A percentile compares a stretch with the other conserved stretches of the same genome.
These are phyloP conservation scores for Ilex aquifolium DNA, from an alignment of 257 asterid species.

Conservation along the genomic window DNA sequence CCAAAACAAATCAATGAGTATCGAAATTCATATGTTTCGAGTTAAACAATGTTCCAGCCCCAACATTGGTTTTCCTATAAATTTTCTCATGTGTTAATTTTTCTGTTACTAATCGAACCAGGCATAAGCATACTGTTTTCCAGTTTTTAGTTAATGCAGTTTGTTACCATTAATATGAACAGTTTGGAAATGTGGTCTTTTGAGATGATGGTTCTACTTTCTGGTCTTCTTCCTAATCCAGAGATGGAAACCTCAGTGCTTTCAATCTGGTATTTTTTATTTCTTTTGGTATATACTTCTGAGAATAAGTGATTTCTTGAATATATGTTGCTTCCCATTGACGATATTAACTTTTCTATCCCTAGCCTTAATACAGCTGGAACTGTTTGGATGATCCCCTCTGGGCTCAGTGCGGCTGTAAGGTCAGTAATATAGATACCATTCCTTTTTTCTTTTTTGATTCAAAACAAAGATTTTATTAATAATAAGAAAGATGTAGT, in stretches of 20 bases:
- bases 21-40: no score
- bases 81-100: no score
- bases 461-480: no score
- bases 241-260: constrained; percentile 79
- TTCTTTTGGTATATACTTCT: not conserved
- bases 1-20: no score
- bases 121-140: no score
- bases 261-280: constrained; percentile 48
- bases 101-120: no score
- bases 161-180: constrained; percentile 9
- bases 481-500: no score
- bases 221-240: constrained; percentile 90
- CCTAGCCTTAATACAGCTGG: constrained; percentile 65
- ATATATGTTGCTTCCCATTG: not conserved
- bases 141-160: not conserved
- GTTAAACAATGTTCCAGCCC: no score
- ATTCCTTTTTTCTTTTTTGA: no score
- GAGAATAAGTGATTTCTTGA: no score
- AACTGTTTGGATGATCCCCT: constrained; percentile 82
- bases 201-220: constrained; percentile 81
- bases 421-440: constrained; percentile 37
- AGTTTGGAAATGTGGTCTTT: constrained; percentile 89
- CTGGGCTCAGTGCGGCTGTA: constrained; percentile 74
- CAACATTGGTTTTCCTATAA: no score
- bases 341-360: constrained; percentile 7